Evolutionary conservation across 2,329 filamentous ascomycete genomes (phyloP), one percentile per base, ranked within the genome.

Genomic region (Ophioceras dolichostomum): DNA sequence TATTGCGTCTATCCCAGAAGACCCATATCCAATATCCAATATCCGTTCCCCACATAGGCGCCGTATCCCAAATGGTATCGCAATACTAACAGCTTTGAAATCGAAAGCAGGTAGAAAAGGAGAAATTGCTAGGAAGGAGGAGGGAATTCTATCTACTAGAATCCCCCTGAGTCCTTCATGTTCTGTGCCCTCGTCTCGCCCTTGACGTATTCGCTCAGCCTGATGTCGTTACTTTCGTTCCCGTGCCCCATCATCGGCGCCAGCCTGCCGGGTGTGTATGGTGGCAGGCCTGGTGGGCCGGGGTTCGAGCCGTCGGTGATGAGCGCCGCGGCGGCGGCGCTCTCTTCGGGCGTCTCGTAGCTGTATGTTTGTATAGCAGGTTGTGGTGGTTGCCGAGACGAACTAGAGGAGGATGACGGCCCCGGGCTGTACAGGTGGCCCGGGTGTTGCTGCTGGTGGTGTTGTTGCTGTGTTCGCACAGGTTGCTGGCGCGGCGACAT

Each of bases 181-280:
- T 53, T 47, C 44, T 60, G 56, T 31, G 56, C 55, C 26, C 56
- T 45, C 21, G 56, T 56, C 41, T 53, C 46, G 10, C 55, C 57
- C 41, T 59, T 59, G 36, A 57, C 54, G 34, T 60, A 59, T 3
- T 50, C 56, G 42, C 56, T 59, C 34, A 59, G 41, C 26, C 56
- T 46, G 48, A 58, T 53, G 12, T 60, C 56, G 36, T 59, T 59
- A 21, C 47, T 51, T 43, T 58, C 56, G 21, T 46, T 37, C 4
- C 45, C 52, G 35, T 59, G 58, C 3, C 56, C 56, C 6, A 41
- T 42, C 56, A 58, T 59, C 24, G 49, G 49, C 24, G 45, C 43
- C 26, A 44, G 38, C 16, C 45, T 45, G 6, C 51, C 47, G 6
- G 55, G 56, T 4, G 51, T 46, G 34, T 60, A 60, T 4, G 56